These are phyloP conservation scores for Aspergillus affinis DNA, from an alignment of 495 filamentous ascomycete species.

Conservation along the genomic window DNA sequence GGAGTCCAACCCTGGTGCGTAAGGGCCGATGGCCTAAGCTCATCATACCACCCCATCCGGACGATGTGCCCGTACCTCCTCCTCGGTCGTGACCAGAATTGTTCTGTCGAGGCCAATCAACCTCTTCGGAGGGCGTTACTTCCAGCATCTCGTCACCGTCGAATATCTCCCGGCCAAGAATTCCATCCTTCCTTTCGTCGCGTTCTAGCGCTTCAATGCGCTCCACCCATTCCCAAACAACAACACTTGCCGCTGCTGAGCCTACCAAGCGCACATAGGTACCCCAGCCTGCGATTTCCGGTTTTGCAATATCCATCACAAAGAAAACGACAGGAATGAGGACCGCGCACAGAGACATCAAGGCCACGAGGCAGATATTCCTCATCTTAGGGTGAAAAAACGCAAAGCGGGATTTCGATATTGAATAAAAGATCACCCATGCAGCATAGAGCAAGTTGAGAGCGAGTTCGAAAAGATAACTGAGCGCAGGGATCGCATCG, in stretches of 20 bases:
- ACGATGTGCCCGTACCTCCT: slow-evolving; percentile 38
- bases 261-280: slow-evolving; percentile 98
- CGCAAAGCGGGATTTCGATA: slow-evolving; percentile 89
- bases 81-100: slow-evolving; percentile 38
- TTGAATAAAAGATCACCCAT: slow-evolving; percentile 92
- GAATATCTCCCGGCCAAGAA: slow-evolving; percentile 90
- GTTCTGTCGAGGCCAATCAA: slow-evolving; percentile 50
- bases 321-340: slow-evolving; percentile 95
- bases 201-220: slow-evolving; percentile 95
- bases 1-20: slow-evolving; percentile 32
- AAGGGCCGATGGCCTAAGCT: slow-evolving; percentile 40
- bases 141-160: slow-evolving; percentile 97
- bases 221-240: slow-evolving; percentile 99
- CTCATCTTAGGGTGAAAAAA: slow-evolving; percentile 93
- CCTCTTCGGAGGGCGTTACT: slow-evolving; percentile 60
- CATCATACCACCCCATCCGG: slow-evolving; percentile 46
- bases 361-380: slow-evolving; percentile 83
- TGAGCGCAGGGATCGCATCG: slow-evolving; percentile 88
- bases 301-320: slow-evolving; percentile 85
- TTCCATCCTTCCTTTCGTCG: slow-evolving; percentile 94
- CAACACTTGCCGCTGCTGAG: slow-evolving; percentile 90
- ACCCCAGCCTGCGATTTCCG: slow-evolving; percentile 89
- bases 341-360: slow-evolving; percentile 74
- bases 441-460: slow-evolving; percentile 88
- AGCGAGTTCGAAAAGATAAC: slow-evolving; percentile 89